A percentile compares a stretch with the other conserved stretches of the same genome.
Evolutionary conservation across 1,139 yeast species (phyloP).

Genomic region (Scheffersomyces parashehatae): DNA sequence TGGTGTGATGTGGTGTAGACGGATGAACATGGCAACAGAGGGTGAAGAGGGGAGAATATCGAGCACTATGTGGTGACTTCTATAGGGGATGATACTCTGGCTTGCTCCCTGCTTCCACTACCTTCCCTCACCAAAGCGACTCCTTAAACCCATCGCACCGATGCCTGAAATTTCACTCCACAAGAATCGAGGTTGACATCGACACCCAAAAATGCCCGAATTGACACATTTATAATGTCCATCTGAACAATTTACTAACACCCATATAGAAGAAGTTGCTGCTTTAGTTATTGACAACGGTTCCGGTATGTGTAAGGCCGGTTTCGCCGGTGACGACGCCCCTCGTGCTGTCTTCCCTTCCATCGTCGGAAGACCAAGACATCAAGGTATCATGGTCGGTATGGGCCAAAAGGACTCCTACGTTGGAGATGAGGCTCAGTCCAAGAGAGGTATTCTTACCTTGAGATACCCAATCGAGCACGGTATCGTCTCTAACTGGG

Average conservation of each 20-base stretch:
- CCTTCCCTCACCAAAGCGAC: too few species aligned
- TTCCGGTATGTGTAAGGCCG: slow-evolving; percentile 99
- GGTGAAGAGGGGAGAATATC: too few species aligned
- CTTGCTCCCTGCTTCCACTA: too few species aligned
- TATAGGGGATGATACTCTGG: too few species aligned
- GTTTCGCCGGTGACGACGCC: slow-evolving; percentile 99
- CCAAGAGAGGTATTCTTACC: slow-evolving; percentile 99
- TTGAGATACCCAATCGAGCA: slow-evolving; percentile 99
- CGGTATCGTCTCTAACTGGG: slow-evolving; percentile 99
- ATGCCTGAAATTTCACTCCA: too few species aligned
- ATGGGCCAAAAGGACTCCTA: slow-evolving; percentile 99
- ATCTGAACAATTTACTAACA: slow-evolving; percentile 16
- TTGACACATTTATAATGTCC: not conserved
- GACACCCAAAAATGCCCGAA: too few species aligned
- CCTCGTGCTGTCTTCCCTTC: slow-evolving; percentile 99
- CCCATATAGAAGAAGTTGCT: slow-evolving; percentile 50
- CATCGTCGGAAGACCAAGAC: slow-evolving; percentile 99
- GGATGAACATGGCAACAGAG: too few species aligned
- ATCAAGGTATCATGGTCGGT: slow-evolving; percentile 99
- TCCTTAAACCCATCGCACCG: too few species aligned
- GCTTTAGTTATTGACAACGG: slow-evolving; percentile 98
- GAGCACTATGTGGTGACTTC: too few species aligned
- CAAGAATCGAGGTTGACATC: too few species aligned
- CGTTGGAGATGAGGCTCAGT: slow-evolving; percentile 99
- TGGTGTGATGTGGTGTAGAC: too few species aligned